A percentile compares a stretch with the other conserved stretches of the same genome.
Conservation (phyloP, 2,329 filamentous ascomycete genomes). For the Colletotrichum kahawae region DNA sequence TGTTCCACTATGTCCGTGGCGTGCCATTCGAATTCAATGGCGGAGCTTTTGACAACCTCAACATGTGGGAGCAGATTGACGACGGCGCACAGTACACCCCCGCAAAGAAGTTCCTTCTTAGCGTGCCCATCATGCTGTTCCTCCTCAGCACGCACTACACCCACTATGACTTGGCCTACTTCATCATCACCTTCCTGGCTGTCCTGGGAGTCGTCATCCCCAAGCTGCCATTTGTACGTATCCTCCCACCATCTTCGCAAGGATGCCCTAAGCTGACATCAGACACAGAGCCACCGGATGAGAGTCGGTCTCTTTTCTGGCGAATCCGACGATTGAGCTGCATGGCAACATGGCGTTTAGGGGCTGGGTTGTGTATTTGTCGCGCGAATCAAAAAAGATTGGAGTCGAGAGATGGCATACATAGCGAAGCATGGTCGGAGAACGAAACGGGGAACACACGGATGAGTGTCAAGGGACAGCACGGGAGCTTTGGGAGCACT, state of each 20-base stretch:
- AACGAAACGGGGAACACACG: background rate
- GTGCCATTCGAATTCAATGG: slow-evolving; percentile 99
- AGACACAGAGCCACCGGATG: slow-evolving; percentile 73
- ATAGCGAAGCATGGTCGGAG: slow-evolving; percentile 21
- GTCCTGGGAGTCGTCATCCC: slow-evolving; percentile 93
- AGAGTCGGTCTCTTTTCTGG: slow-evolving; percentile 77
- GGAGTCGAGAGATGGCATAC: slow-evolving; percentile 20
- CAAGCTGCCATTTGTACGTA: slow-evolving; percentile 90
- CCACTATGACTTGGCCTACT: slow-evolving; percentile 96
- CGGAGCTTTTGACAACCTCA: slow-evolving; percentile 97
- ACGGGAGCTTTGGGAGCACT: background rate
- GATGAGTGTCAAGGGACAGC: background rate
- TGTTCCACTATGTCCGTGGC: slow-evolving; percentile 99
- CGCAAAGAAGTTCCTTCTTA: slow-evolving; percentile 96
- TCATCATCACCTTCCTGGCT: slow-evolving; percentile 95
- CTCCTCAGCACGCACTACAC: slow-evolving; percentile 98
- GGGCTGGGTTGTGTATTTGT: slow-evolving; percentile 15
- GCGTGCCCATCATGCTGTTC: slow-evolving; percentile 92
- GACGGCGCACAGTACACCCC: slow-evolving; percentile 98
- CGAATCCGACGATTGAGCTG: slow-evolving; percentile 62
- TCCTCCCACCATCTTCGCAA: background rate
- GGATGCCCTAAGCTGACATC: slow-evolving; percentile 29
- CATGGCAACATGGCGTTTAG: slow-evolving; percentile 15
- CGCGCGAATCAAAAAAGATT: slow-evolving; percentile 10
- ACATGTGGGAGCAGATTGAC: slow-evolving; percentile 99